phyloP scores from a whole-genome alignment of 768 basidiomycete species.

The Suillus ampliporus region DNA sequence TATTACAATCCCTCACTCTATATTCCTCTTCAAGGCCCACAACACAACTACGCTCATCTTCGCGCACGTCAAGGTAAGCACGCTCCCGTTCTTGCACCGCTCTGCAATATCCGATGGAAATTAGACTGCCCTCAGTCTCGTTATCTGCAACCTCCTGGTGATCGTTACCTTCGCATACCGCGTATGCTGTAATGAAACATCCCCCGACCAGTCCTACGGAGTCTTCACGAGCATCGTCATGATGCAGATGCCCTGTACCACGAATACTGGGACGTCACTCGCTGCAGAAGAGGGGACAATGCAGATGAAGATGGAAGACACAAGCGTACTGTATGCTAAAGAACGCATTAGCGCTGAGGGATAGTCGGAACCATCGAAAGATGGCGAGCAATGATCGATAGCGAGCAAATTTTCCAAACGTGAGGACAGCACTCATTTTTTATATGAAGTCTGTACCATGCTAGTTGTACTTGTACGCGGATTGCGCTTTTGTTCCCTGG shows the following conservation, averaged over 20 bases:
- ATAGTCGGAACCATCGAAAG: neutral
- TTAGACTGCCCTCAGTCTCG: conserved; percentile 27
- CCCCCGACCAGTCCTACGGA: conserved; percentile 10
- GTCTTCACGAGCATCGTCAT: neutral
- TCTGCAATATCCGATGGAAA: neutral
- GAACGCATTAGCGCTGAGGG: neutral
- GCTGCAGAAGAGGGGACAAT: neutral
- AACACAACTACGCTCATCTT: conserved; percentile 19
- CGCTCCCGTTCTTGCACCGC: neutral
- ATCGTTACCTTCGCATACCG: conserved; percentile 28
- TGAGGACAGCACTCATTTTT: neutral
- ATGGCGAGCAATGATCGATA: neutral
- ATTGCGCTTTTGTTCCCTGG: no score
- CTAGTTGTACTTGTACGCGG: no score
- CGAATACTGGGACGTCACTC: neutral
- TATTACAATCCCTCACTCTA: conserved; percentile 25
- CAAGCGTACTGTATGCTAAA: neutral
- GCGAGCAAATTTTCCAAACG: neutral
- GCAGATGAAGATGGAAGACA: neutral
- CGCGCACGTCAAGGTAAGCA: conserved; percentile 28
- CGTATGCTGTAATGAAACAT: conserved; percentile 9
- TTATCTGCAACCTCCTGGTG: conserved; percentile 35
- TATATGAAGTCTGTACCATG: no score
- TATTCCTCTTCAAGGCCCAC: conserved; percentile 9
- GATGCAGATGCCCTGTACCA: neutral